Conservation (phyloP, 257 asterid species). For the Lycium ferocissimum region DNA sequence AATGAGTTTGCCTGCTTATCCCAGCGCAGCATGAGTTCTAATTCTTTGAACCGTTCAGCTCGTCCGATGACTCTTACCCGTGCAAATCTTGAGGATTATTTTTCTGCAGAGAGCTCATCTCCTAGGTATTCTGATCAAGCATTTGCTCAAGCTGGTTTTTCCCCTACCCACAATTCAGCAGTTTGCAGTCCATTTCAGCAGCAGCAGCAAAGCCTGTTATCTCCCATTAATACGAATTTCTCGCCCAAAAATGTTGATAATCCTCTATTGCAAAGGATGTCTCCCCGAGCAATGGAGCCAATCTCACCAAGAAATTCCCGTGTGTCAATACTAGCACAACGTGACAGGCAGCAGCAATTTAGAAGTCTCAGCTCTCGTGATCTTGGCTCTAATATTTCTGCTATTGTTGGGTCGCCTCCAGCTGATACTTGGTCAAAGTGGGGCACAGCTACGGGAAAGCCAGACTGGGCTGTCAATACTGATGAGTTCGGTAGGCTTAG, state of each 20-base stretch:
- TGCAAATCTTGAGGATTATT: slow-evolving; percentile 71
- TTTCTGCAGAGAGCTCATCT: slow-evolving; percentile 65
- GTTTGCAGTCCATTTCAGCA: slow-evolving; percentile 74
- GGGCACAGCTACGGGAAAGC: slow-evolving; percentile 61
- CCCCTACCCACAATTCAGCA: slow-evolving; percentile 68
- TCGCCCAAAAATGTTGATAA: slow-evolving; percentile 68
- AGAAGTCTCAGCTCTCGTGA: slow-evolving; percentile 80
- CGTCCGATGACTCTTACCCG: slow-evolving; percentile 56
- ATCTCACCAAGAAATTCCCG: slow-evolving; percentile 77
- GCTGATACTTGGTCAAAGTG: slow-evolving; percentile 65
- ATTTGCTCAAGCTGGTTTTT: slow-evolving; percentile 55
- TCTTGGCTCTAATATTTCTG: slow-evolving; percentile 59
- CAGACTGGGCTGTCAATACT: slow-evolving; percentile 61
- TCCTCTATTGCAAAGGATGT: slow-evolving; percentile 68
- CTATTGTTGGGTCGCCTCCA: slow-evolving; percentile 50
- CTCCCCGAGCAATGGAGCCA: slow-evolving; percentile 71
- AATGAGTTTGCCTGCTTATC: slow-evolving; percentile 53
- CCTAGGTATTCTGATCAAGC: slow-evolving; percentile 70
- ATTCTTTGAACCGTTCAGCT: slow-evolving; percentile 54
- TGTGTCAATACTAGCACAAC: slow-evolving; percentile 64
- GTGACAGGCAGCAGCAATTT: slow-evolving; percentile 62
- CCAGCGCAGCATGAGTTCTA: slow-evolving; percentile 41
- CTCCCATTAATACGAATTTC: slow-evolving; percentile 67
- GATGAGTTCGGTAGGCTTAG: slow-evolving; percentile 54
- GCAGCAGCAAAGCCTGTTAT: slow-evolving; percentile 67